phyloP scores from a whole-genome alignment of 176 grass and related monocot species.

The Triticum monococcum region DNA sequence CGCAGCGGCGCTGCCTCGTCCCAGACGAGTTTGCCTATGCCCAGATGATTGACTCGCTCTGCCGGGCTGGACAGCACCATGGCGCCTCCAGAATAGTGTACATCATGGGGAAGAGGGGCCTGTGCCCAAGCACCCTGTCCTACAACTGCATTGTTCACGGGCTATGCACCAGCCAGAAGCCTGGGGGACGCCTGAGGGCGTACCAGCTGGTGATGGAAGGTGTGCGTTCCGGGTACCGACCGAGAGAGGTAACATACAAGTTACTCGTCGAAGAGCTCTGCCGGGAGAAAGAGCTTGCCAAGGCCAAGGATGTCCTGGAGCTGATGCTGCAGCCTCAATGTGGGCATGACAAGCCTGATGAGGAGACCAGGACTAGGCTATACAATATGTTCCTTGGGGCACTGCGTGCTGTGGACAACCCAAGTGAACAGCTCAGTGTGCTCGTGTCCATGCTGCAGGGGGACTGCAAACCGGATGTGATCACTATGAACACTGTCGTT shows the following conservation, averaged over 20 bases:
- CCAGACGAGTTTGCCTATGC: conserved; percentile 57
- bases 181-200: conserved; percentile 50
- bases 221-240: conserved; percentile 41
- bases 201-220: conserved; percentile 85
- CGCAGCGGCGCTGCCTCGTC: conserved; percentile 44
- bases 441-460: conserved; percentile 84
- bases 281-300: conserved; percentile 60
- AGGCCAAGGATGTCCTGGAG: conserved; percentile 67
- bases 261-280: conserved; percentile 67
- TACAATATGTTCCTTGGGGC: conserved; percentile 86
- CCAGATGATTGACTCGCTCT: conserved; percentile 82
- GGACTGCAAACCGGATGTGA: conserved; percentile 58
- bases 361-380: conserved; percentile 49
- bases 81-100: conserved; percentile 75
- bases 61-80: conserved; percentile 63
- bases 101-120: conserved; percentile 77
- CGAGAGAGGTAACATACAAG: conserved; percentile 63
- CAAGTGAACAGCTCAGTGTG: conserved; percentile 68
- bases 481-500: conserved; percentile 87
- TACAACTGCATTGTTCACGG: conserved; percentile 95
- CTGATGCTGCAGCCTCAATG: conserved; percentile 51
- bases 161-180: conserved; percentile 55
- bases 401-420: conserved; percentile 55
- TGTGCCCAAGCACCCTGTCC: conserved; percentile 57
- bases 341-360: background rate